phyloP scores from a whole-genome alignment of 1,284 basidiomycete genomes.

The Violaceomyces palustris region DNA sequence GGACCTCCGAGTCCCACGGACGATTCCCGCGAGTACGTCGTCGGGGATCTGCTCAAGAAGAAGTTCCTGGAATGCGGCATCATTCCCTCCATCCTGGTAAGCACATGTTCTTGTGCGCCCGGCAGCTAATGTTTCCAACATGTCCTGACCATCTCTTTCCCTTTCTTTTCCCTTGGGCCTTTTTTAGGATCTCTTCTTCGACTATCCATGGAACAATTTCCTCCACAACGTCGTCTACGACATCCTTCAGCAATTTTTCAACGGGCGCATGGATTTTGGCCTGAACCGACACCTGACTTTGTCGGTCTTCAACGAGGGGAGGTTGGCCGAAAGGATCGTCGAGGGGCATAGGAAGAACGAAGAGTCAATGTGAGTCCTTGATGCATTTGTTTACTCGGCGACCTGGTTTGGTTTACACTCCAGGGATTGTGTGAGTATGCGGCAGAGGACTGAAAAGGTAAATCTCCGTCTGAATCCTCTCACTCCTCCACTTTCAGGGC shows the following conservation, averaged over 20 bases:
- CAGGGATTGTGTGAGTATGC: no score
- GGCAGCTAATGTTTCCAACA: background rate
- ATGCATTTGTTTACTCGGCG: no score
- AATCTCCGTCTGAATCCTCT: background rate
- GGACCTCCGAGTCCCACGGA: conserved; percentile 38
- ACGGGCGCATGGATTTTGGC: conserved; percentile 64
- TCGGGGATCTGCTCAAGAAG: conserved; percentile 46
- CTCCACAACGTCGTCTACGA: conserved; percentile 96
- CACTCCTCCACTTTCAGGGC: no score
- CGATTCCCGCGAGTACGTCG: conserved; percentile 32
- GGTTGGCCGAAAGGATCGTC: conserved; percentile 41
- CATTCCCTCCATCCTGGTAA: conserved; percentile 42
- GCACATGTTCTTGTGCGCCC: no score
- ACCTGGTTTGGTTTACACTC: no score
- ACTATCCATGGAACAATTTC: conserved; percentile 97
- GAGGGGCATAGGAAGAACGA: conserved; percentile 45
- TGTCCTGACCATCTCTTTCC: background rate
- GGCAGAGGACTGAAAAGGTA: no score
- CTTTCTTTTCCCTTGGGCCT: background rate
- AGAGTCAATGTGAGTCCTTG: conserved; percentile 22
- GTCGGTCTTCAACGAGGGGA: conserved; percentile 44
- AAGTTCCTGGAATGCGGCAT: conserved; percentile 47
- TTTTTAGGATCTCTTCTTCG: conserved; percentile 81
- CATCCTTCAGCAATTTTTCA: conserved; percentile 89
- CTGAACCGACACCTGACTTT: conserved; percentile 46